Base-by-base conservation (phyloP, 345 rosid genomes). In the Brassica nigra region DNA sequence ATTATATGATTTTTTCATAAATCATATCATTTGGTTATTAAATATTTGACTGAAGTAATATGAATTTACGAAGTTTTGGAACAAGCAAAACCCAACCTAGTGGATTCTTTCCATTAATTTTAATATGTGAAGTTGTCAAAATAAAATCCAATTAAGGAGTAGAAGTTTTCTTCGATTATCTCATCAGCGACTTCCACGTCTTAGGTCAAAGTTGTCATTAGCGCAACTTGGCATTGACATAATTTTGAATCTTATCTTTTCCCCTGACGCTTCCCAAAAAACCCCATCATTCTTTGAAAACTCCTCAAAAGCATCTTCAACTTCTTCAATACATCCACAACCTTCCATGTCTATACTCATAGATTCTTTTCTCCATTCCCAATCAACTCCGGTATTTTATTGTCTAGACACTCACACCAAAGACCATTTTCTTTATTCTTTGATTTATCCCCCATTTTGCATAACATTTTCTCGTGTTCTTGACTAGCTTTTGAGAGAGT, bases 211-310 rank as follows among this genome's bases (percentile, higher is more conserved):
- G 75, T 83, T 68, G 31, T 58, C 75, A 73, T 76, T 65, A 71
- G 30, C 47, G 73, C 58, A 68, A 63, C n/a, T 70, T 81, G 80
- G 54, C 75, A 68, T 66, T 33, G 83, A 68, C 71, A 27, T 72
- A 80, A 37, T 70, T 75, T 42, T 64, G 68, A 75, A 80, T 8
- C 76, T 37, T 44, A 23, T 80, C 83, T 70, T 85, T 82, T 2
- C 92, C 89, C 97, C 98, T 89, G 68, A 93, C 91, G 87, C 94
- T 93, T 82, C 95, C 95, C 80, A 93, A 94, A 87, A 89, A 84
- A 23, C 27, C 27, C 27, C 27, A 23, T 23, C 27, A 66, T 83
- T 86, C 64, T 54, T 65, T 31, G 83, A 87, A 37, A 87, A 77
- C 28, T 86, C 92, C 30, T 85, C 86, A 72, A 91, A 71, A 9